A percentile compares a stretch with the other conserved stretches of the same genome.
phyloP scores from a whole-genome alignment of 305 asterid genomes.

The Plantago coronopus region DNA sequence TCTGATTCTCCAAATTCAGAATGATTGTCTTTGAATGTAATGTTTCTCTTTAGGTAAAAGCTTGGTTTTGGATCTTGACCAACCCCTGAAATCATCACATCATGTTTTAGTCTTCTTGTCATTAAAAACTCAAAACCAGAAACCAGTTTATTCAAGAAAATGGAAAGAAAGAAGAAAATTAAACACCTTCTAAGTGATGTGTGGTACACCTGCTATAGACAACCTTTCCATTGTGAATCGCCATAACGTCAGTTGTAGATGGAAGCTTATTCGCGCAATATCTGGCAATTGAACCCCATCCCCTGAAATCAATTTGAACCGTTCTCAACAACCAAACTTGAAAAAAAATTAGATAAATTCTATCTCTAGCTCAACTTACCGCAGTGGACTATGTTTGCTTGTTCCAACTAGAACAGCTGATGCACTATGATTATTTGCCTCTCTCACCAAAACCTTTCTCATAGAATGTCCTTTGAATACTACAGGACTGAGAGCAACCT shows the following conservation, averaged over 20 bases:
- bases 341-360: neutral
- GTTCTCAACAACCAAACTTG: conserved; percentile 11
- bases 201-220: conserved; percentile 52
- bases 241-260: conserved; percentile 58
- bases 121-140: neutral
- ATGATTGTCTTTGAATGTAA: conserved; percentile 28
- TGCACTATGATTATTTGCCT: conserved; percentile 59
- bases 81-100: conserved; percentile 19
- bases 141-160: conserved; percentile 3
- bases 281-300: conserved; percentile 72
- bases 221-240: conserved; percentile 64
- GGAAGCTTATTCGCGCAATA: conserved; percentile 71
- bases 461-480: conserved; percentile 64
- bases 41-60: conserved; percentile 19
- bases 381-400: conserved; percentile 43
- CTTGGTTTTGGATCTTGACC: conserved; percentile 37
- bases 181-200: conserved; percentile 38
- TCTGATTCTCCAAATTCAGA: conserved; percentile 55
- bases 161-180: too few relatives aligned
- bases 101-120: conserved; percentile 13
- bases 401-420: conserved; percentile 71
- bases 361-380: conserved; percentile 38
- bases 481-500: conserved; percentile 60
- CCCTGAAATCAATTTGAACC: conserved; percentile 36
- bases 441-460: conserved; percentile 64